Evolutionary conservation across 768 basidiomycete genomes (phyloP).

Genomic region (Mrakia frigida): DNA sequence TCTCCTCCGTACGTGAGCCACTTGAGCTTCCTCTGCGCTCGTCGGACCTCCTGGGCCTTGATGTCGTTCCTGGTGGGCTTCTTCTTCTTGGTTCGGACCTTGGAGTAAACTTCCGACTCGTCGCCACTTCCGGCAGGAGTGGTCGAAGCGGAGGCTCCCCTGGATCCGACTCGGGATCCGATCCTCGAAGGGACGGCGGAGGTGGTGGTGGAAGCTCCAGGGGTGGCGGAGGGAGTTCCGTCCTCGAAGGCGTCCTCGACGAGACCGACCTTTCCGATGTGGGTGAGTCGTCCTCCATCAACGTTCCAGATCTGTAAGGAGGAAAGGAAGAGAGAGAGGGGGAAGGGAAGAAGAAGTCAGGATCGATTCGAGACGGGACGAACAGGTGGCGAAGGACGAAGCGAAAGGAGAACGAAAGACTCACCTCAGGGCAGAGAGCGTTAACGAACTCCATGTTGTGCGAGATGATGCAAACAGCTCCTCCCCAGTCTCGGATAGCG

Average conservation of each 20-base stretch:
- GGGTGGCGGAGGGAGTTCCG: constrained; percentile 10
- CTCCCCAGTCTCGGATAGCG: constrained; percentile 91
- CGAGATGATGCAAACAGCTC: constrained; percentile 79
- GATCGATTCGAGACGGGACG: too few species aligned
- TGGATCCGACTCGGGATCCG: constrained; percentile 64
- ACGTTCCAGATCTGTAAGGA: constrained; percentile 91
- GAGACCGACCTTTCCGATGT: constrained; percentile 79
- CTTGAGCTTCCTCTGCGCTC: constrained; percentile 67
- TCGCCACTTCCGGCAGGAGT: constrained; percentile 68
- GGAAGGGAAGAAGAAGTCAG: background rate
- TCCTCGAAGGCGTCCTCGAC: constrained; percentile 79
- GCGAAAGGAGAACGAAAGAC: constrained; percentile 11
- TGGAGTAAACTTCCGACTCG: constrained; percentile 51
- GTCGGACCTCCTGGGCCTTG: constrained; percentile 82
- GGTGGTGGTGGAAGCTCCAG: constrained; percentile 52
- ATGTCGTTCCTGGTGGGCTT: constrained; percentile 58
- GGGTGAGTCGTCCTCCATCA: constrained; percentile 73
- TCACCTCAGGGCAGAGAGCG: constrained; percentile 38
- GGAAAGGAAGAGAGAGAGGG: background rate
- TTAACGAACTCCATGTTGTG: constrained; percentile 77
- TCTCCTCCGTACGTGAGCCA: constrained; percentile 77
- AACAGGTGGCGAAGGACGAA: background rate
- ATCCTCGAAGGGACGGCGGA: constrained; percentile 66
- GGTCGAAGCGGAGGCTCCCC: constrained; percentile 56
- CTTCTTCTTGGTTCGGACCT: constrained; percentile 60